Percentiles rank a stretch among this genome's conserved stretches.
Conservation (phyloP, 139 green algal genomes). For the Tetraselmis striata region DNA sequence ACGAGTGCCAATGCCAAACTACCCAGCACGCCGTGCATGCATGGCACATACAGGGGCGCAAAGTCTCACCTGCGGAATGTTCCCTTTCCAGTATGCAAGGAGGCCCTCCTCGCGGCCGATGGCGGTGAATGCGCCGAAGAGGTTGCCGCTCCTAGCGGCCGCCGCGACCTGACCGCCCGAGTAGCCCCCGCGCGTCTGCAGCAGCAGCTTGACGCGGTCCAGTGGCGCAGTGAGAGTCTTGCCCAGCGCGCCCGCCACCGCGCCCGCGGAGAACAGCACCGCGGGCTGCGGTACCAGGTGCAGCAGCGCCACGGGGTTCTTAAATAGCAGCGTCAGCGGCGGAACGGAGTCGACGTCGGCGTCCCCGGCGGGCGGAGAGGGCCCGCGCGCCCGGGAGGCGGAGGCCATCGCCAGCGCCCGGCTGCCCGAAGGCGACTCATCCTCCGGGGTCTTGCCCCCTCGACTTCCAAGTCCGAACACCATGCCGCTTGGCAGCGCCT, state of each 20-base stretch:
- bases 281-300: slow-evolving; percentile 40
- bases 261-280: slow-evolving; percentile 68
- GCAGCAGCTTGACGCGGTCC: slow-evolving; percentile 72
- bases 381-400: too few relatives aligned
- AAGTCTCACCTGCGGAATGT: slow-evolving; percentile 59
- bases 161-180: slow-evolving; percentile 17
- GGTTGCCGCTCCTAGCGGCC: slow-evolving; percentile 39
- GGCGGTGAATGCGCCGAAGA: slow-evolving; percentile 55
- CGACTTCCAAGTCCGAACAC: background rate
- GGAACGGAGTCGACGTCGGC: background rate
- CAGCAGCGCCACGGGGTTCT: slow-evolving; percentile 30
- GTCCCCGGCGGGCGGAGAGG: background rate
- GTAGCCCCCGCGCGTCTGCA: slow-evolving; percentile 21
- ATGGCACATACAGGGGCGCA: too few relatives aligned
- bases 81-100: slow-evolving; percentile 75
- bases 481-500: too few relatives aligned
- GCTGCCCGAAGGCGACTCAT: background rate
- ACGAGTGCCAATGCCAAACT: too few relatives aligned
- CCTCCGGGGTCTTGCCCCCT: background rate
- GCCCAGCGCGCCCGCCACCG: slow-evolving; percentile 63
- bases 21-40: too few relatives aligned
- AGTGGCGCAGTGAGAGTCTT: slow-evolving; percentile 77
- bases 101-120: slow-evolving; percentile 74
- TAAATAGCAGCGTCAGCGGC: slow-evolving; percentile 4
- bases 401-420: background rate